Percentiles rank a stretch among this genome's conserved stretches.
phyloP scores from a whole-genome alignment of 2,329 filamentous ascomycete species.

The Curvularia sp. region DNA sequence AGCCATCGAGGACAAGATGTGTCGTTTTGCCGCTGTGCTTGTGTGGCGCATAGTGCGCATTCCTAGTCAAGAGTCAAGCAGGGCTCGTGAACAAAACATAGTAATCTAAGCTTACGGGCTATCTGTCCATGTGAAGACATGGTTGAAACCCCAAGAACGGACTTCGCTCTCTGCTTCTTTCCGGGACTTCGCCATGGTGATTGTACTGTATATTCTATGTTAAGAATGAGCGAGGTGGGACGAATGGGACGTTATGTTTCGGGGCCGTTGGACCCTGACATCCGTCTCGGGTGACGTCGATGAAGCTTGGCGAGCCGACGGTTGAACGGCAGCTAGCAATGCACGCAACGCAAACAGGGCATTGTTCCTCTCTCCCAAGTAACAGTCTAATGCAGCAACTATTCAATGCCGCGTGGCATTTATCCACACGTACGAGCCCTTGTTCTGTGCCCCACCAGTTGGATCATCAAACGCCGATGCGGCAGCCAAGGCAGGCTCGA shows the following conservation, averaged over 20 bases:
- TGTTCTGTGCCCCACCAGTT: constrained; percentile 21
- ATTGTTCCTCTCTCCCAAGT: background rate
- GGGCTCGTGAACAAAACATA: background rate
- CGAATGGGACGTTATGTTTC: background rate
- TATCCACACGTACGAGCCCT: constrained; percentile 7
- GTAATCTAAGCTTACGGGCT: constrained; percentile 61
- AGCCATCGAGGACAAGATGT: constrained; percentile 70
- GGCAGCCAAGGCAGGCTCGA: constrained; percentile 34
- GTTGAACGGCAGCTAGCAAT: background rate
- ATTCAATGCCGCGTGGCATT: constrained; percentile 12
- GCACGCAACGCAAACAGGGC: constrained; percentile 9
- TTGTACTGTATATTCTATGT: background rate
- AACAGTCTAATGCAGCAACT: constrained; percentile 7
- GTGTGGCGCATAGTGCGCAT: constrained; percentile 73
- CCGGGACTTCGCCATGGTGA: constrained; percentile 51
- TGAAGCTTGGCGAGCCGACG: constrained; percentile 19
- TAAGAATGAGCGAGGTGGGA: background rate
- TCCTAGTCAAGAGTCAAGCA: constrained; percentile 53
- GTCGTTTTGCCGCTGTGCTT: constrained; percentile 70
- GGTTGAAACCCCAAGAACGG: constrained; percentile 70
- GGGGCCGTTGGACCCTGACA: constrained; percentile 25
- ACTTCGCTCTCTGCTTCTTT: constrained; percentile 66
- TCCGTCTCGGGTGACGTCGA: constrained; percentile 24
- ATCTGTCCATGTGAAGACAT: constrained; percentile 77
- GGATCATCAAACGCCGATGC: constrained; percentile 30